Base-by-base conservation (phyloP, 208 protist species). In the Phytomonas francai region DNA sequence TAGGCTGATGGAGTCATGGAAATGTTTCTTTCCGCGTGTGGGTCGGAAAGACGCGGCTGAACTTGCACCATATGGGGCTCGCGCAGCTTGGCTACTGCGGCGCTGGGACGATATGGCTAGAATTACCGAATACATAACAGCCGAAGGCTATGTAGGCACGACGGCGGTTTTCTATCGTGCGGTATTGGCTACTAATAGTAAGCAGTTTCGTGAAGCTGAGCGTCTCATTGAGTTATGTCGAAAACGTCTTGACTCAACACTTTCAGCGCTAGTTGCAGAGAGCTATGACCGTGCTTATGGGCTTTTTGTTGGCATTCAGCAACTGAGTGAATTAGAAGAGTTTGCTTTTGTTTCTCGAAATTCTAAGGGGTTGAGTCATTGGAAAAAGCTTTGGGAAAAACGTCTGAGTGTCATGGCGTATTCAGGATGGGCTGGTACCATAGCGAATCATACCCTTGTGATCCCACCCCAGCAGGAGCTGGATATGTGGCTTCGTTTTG, bases 281-380 rank as follows among this genome's bases (percentile, higher is more conserved):
- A 98, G 91, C 77, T 99, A 99, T 85, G 89, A 98, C 73, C 83
- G 98, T 30, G 98, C 98, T 9, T 99, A 99, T 83, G 79, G 86
- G 5, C 78, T 96, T 28, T 93, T 99, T 65, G 97, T 99, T 25
- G 80, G 87, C 32, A 92, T 99, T 59, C 98, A 99, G 81, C 98
- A 99, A 80, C 83, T 99, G 28, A 93, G 96, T 33, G 98, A 99
- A 87, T 77, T 99, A 59, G 98, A 99, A 85, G 98, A 99, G 84
- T 90, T 99, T 27, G 76, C 83, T 0, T 77, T 91, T 32, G 90
- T 98, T 8, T 72, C 79, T 22, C 67, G 74, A 58, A 81, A 92
- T 51, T 74, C 75, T 34, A 77, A 89, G n/a, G 78, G 71, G n/a
- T 68, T 88, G 9, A 63, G 72, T 56, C 86, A 89, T 64, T 96